Conservation (phyloP, 192 early-diverging fungal genomes). For the Fimicolochytrium jonesii region DNA sequence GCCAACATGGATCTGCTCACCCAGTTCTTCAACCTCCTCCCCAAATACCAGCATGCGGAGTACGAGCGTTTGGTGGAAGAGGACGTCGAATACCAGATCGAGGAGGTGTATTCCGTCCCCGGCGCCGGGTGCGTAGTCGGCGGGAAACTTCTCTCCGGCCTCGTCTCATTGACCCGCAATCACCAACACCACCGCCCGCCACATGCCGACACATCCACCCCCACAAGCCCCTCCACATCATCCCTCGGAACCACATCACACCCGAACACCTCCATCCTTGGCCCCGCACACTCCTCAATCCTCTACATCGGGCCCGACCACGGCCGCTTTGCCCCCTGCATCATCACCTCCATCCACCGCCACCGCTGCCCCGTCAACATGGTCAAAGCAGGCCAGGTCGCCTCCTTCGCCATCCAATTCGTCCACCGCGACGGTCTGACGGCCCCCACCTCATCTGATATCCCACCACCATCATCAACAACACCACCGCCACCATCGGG, state of each 20-base stretch:
- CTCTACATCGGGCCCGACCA: constrained; percentile 65
- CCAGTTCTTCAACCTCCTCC: constrained; percentile 66
- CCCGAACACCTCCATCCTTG: neutral
- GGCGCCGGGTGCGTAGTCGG: constrained; percentile 47
- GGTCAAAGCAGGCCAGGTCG: constrained; percentile 68
- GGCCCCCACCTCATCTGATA: neutral
- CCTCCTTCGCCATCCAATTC: constrained; percentile 61
- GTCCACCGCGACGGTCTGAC: neutral
- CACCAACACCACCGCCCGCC: too few species aligned
- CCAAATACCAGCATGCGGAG: constrained; percentile 46
- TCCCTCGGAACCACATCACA: neutral
- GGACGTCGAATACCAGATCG: constrained; percentile 62
- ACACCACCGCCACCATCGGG: neutral
- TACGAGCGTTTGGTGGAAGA: constrained; percentile 27
- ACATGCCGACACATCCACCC: too few species aligned
- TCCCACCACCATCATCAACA: neutral
- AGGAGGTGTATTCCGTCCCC: constrained; percentile 72
- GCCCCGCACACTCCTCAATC: constrained; percentile 35
- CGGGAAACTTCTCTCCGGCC: constrained; percentile 38
- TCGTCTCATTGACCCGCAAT: constrained; percentile 28
- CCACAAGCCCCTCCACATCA: too few species aligned
- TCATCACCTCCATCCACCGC: constrained; percentile 74
- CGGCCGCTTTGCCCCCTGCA: constrained; percentile 63
- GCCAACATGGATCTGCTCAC: constrained; percentile 63
- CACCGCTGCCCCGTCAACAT: constrained; percentile 70